phyloP scores from a whole-genome alignment of 179 eudicot genomes.

The Spergularia azorica region DNA sequence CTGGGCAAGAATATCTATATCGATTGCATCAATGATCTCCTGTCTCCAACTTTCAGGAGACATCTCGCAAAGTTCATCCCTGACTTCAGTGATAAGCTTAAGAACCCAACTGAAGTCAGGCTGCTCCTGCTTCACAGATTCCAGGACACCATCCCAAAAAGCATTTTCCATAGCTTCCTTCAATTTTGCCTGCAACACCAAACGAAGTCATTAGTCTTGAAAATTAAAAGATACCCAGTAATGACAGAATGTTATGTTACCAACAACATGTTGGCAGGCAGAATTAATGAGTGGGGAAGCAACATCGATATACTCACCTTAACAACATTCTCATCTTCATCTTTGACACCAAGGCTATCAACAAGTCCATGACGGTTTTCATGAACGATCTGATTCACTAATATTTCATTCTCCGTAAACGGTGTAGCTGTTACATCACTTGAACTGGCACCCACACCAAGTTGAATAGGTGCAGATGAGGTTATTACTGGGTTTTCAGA shows the following conservation, averaged over 20 bases:
- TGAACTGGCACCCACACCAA: conserved; percentile 26
- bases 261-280: conserved; percentile 7
- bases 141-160: conserved; percentile 85
- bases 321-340: conserved; percentile 37
- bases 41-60: conserved; percentile 83
- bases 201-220: conserved; percentile 10
- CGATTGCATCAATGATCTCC: conserved; percentile 68
- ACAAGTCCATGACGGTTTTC: conserved; percentile 53
- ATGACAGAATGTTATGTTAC: conserved; percentile 2
- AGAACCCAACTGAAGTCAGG: conserved; percentile 72
- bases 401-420: conserved; percentile 62
- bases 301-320: conserved; percentile 49
- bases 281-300: neutral
- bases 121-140: conserved; percentile 69
- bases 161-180: conserved; percentile 87
- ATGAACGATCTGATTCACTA: conserved; percentile 82
- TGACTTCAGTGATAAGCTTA: conserved; percentile 81
- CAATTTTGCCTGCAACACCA: conserved; percentile 48
- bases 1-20: conserved; percentile 73
- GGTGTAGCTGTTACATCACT: conserved; percentile 31
- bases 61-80: conserved; percentile 82
- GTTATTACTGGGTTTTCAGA: conserved; percentile 35
- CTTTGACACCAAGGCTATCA: conserved; percentile 42
- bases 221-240: neutral
- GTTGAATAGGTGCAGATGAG: conserved; percentile 35